phyloP scores from a whole-genome alignment of 306 rosid genomes.

The Elaeagnus macrophylla region DNA sequence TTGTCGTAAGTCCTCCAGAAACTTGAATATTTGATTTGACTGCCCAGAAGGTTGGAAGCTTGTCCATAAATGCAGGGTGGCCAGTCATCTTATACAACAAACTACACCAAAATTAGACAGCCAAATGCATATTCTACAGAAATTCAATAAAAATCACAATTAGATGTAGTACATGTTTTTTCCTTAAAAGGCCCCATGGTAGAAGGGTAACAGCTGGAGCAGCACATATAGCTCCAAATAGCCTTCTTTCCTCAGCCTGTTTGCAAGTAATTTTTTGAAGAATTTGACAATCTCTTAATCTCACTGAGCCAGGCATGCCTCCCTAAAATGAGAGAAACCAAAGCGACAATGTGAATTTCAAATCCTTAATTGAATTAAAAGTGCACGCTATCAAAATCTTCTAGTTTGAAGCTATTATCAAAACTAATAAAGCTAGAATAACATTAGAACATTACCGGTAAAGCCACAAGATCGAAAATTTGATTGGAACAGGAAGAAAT shows the following conservation, averaged over 20 bases:
- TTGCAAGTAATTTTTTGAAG: constrained; percentile 57
- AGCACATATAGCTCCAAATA: constrained; percentile 89
- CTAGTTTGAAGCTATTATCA: not conserved
- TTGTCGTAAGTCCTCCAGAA: constrained; percentile 76
- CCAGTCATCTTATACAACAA: constrained; percentile 66
- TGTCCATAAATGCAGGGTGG: constrained; percentile 87
- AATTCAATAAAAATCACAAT: constrained; percentile 10
- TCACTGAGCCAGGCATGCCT: constrained; percentile 95
- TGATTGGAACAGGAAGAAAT: constrained; percentile 54
- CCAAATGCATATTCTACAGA: constrained; percentile 11
- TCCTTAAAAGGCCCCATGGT: constrained; percentile 90
- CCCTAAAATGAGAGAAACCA: constrained; percentile 34
- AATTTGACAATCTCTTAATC: constrained; percentile 68
- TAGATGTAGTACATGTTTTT: constrained; percentile 52
- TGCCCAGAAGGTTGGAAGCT: constrained; percentile 94
- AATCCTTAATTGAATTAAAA: not conserved
- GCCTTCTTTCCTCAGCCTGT: constrained; percentile 77
- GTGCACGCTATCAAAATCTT: not conserved
- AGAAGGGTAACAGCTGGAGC: constrained; percentile 92
- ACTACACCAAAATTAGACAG: constrained; percentile 43
- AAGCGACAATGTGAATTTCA: not conserved
- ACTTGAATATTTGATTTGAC: constrained; percentile 81
- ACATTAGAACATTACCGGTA: constrained; percentile 52
- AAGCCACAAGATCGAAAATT: constrained; percentile 72
- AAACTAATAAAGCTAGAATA: not conserved